Evolutionary conservation across 345 rosid genomes (phyloP), one percentile per base, ranked within the genome.

Genomic region (Diplotaxis tenuifolia): DNA sequence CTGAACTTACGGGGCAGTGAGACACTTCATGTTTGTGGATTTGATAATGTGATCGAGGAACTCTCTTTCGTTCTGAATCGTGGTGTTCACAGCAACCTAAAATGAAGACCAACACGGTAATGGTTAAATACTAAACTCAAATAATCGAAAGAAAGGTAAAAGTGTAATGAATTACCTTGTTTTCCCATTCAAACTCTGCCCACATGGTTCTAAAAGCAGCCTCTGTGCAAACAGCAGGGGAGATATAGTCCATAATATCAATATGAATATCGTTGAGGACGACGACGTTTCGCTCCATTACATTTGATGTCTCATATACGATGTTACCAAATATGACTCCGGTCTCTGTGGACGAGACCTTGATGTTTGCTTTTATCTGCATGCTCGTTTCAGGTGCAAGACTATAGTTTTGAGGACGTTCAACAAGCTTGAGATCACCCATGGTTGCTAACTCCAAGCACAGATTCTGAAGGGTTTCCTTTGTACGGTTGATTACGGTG

Each of bases 111-210:
- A 19, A 31, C 6, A 18, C 22, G 1, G 27, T 7, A 1, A 58
- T 66, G 40, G 28, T 47, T 15, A 9, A 23, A 38, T 45, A 57
- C 47, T 0, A 8, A 73, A 60, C 22, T 19, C 15, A 2, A 50
- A 19, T 0, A 58, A 49, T 10, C 40, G 5, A 42, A n/a, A 42
- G 49, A 5, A 34, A 14, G 3, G 21, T 38, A 10, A 15, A 2
- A 7, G 59, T 25, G 52, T 56, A 54, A 19, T 25, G 23, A 28
- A 70, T 28, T 81, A 95, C 99, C 99, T 95, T 95, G 88, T 95
- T 95, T 82, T 95, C 99, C 99, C 99, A 95, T 82, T 92, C 99
- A 75, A 95, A 95, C 76, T 95, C 99, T 14, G 97, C 97, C 99
- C 99, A 95, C 99, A 95, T 95, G 20, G 96, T 82, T 78, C 96